A percentile compares a stretch with the other conserved stretches of the same genome.
These are phyloP conservation scores for Ophiostoma tasmaniense DNA, from an alignment of 2,329 filamentous ascomycete genomes.

Conservation along the genomic window DNA sequence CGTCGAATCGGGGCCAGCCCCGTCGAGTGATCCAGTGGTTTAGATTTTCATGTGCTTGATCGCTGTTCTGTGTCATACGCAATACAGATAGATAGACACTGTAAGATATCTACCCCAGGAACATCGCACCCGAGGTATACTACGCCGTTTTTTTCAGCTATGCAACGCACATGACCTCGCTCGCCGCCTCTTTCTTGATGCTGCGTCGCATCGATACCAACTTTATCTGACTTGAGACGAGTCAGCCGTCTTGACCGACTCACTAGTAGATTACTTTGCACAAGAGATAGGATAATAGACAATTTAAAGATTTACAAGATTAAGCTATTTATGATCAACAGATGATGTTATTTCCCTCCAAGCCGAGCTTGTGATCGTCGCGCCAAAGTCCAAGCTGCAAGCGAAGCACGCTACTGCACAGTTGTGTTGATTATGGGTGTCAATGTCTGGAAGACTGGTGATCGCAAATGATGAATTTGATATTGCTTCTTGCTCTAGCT, in stretches of 20 bases:
- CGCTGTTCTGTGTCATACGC: no score
- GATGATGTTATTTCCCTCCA: slow-evolving; percentile 7
- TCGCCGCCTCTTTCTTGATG: neutral
- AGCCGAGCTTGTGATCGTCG: slow-evolving; percentile 1
- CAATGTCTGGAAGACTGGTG: neutral
- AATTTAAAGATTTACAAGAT: neutral
- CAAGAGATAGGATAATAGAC: neutral
- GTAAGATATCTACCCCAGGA: neutral
- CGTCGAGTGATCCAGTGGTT: no score
- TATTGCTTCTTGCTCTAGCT: neutral
- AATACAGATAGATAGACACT: neutral
- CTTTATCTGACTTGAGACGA: neutral
- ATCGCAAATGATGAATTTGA: neutral
- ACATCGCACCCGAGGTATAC: neutral
- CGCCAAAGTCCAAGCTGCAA: neutral
- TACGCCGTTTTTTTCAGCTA: neutral
- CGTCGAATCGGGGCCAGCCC: no score
- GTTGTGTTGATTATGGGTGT: neutral
- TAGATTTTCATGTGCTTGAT: no score
- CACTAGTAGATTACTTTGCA: neutral
- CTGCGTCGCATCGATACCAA: neutral
- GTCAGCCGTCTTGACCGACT: slow-evolving; percentile 1
- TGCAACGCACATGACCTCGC: neutral
- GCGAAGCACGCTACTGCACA: slow-evolving; percentile 5
- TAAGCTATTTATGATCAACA: neutral